Evolutionary conservation across 1,284 basidiomycete genomes (phyloP), one percentile per base, ranked within the genome.

Genomic region (Mycosarcoma mackinlayi): DNA sequence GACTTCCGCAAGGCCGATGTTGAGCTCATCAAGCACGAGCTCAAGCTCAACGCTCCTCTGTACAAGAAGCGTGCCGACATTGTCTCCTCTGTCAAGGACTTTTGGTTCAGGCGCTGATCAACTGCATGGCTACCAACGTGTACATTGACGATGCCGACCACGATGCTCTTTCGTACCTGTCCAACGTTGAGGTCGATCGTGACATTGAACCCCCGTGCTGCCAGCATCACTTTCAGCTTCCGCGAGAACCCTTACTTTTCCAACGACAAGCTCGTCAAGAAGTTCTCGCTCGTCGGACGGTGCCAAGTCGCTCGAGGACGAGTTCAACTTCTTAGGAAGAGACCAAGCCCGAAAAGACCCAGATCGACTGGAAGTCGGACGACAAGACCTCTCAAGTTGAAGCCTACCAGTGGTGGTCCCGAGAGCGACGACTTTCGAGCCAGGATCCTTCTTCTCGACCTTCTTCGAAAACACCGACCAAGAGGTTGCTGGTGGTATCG

Each of bases 371-470:
- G 92, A 94, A 93, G 83, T 88, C 90, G 70, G 85, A 89, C 40
- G 86, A 88, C 41, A 89, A 91, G 72, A 89, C 83, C 93, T 76
- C 89, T 88, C 30, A 92, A 92, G 83, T 75, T 89, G 59, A 89
- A 92, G 83, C 92, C 92, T 41, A 88, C 88, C 37, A 86, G 88
- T 25, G 76, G 75, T 48, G 69, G 59, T 30, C 64, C 62, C 21
- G 55, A 64, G 25, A 58, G 49, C 19, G 74, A 71, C 49, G 75
- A 86, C 53, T 88, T 88, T 34, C n/a, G 92, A 92, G 56, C 84
- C 87, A 44, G 92, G 92, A 55, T 91, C 89, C 78, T 92, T 94
- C 85, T 94, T 94, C 87, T 91, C 92, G 84, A 90, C 89, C 77
- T 93, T 94, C 73, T 91, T 91, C 82, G 82, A 86, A 39, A 77